Evolutionary conservation across 2,329 filamentous ascomycete genomes (phyloP).

Genomic region (Colletotrichum sp.): DNA sequence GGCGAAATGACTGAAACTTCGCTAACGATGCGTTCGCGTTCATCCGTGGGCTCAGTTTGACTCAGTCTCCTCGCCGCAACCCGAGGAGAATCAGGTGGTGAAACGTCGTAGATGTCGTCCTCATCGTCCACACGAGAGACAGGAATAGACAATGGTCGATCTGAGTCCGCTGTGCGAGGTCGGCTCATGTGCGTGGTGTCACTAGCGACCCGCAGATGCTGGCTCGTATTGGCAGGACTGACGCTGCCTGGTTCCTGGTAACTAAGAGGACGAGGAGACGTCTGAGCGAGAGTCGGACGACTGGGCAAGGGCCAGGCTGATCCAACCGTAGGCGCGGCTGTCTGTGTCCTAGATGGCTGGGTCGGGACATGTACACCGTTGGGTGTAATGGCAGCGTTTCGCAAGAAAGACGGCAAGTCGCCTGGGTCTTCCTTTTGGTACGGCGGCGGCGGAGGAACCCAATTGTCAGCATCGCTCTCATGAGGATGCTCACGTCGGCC

Average conservation of each 20-base stretch:
- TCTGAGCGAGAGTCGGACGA: background rate
- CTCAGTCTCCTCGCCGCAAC: slow-evolving; percentile 20
- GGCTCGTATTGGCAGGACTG: background rate
- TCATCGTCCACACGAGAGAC: slow-evolving; percentile 23
- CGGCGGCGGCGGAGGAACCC: slow-evolving; percentile 84
- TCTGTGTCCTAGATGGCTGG: slow-evolving; percentile 28
- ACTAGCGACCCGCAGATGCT: slow-evolving; percentile 18
- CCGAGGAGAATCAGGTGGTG: slow-evolving; percentile 48
- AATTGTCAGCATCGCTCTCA: slow-evolving; percentile 87
- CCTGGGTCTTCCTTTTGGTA: slow-evolving; percentile 72
- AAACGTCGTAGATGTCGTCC: slow-evolving; percentile 53
- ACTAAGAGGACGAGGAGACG: slow-evolving; percentile 19
- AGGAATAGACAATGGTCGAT: slow-evolving; percentile 8
- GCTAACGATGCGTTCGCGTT: background rate
- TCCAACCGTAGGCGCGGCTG: slow-evolving; percentile 17
- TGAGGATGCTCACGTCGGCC: slow-evolving; percentile 77
- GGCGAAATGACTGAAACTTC: background rate
- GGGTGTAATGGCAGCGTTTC: slow-evolving; percentile 50
- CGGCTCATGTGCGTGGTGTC: slow-evolving; percentile 12
- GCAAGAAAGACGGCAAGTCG: slow-evolving; percentile 61
- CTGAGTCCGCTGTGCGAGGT: slow-evolving; percentile 11
- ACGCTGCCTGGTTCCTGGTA: slow-evolving; percentile 3
- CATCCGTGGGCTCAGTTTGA: background rate
- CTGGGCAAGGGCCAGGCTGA: slow-evolving; percentile 18
- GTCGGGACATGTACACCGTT: slow-evolving; percentile 24